phyloP scores from a whole-genome alignment of 148 eudicot genomes.

The Chenopodium formosanum region DNA sequence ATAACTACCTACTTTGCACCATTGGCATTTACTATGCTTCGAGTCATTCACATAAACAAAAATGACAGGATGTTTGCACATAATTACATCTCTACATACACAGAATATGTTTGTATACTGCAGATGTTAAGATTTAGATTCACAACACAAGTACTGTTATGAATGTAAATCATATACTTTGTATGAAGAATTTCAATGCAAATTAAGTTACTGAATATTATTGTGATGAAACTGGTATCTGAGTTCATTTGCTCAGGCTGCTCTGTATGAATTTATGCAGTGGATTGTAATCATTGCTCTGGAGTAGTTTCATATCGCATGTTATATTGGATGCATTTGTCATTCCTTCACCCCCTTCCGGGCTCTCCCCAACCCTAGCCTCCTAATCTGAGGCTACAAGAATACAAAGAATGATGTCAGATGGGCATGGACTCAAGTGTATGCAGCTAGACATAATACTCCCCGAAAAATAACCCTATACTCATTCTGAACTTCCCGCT shows the following conservation, averaged over 20 bases:
- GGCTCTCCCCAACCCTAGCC: too few relatives aligned
- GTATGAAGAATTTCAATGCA: not conserved
- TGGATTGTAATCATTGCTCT: not conserved
- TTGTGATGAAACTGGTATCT: not conserved
- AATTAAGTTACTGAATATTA: too few relatives aligned
- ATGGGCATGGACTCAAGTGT: too few relatives aligned
- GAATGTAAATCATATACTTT: not conserved
- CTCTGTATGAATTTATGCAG: not conserved
- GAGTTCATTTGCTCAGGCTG: not conserved
- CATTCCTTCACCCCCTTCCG: too few relatives aligned
- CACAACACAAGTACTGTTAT: not conserved
- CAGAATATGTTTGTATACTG: not conserved
- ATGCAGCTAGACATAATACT: too few relatives aligned
- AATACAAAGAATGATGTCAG: too few relatives aligned
- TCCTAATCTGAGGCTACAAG: too few relatives aligned
- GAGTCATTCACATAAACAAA: not conserved
- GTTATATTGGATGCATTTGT: too few relatives aligned
- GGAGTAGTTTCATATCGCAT: not conserved
- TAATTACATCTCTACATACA: not conserved
- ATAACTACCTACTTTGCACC: not conserved
- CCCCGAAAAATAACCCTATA: too few relatives aligned
- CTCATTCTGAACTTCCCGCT: too few relatives aligned
- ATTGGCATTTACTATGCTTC: not conserved
- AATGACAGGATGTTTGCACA: not conserved
- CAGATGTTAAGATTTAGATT: not conserved